A percentile compares a stretch with the other conserved stretches of the same genome.
phyloP scores from a whole-genome alignment of 306 rosid genomes.

The Pachyrhizus erosus region DNA sequence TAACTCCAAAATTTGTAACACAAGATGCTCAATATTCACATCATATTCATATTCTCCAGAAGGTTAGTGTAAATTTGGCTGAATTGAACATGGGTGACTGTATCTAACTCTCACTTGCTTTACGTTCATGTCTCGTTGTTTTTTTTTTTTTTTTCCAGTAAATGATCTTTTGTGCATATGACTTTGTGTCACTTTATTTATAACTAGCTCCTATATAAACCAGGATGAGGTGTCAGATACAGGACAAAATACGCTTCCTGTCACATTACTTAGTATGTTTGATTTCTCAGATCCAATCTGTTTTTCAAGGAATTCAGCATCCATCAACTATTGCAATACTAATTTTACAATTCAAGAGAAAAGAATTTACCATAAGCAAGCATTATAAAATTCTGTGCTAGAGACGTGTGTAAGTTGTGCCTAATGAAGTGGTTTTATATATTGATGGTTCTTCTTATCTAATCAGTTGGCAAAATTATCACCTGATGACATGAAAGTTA shows the following conservation, averaged over 20 bases:
- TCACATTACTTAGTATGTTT: not conserved
- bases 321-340: not conserved
- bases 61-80: conserved; percentile 23
- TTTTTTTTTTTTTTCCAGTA: not conserved
- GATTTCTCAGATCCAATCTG: conserved; percentile 11
- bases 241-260: not conserved
- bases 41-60: conserved; percentile 25
- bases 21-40: conserved; percentile 23
- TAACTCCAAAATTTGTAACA: not conserved
- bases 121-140: not conserved
- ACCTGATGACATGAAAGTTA: conserved; percentile 81
- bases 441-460: conserved; percentile 35
- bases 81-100: conserved; percentile 9
- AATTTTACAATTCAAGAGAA: not conserved
- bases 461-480: conserved; percentile 86
- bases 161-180: not conserved
- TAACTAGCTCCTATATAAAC: conserved; percentile 19
- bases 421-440: conserved; percentile 1
- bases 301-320: conserved; percentile 5
- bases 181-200: conserved; percentile 3
- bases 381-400: not conserved
- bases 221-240: conserved; percentile 25
- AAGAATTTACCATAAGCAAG: not conserved
- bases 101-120: not conserved
- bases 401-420: conserved; percentile 31